Evolutionary conservation across 2,329 filamentous ascomycete genomes (phyloP).

Genomic region (Ambrosiella beaveri): DNA sequence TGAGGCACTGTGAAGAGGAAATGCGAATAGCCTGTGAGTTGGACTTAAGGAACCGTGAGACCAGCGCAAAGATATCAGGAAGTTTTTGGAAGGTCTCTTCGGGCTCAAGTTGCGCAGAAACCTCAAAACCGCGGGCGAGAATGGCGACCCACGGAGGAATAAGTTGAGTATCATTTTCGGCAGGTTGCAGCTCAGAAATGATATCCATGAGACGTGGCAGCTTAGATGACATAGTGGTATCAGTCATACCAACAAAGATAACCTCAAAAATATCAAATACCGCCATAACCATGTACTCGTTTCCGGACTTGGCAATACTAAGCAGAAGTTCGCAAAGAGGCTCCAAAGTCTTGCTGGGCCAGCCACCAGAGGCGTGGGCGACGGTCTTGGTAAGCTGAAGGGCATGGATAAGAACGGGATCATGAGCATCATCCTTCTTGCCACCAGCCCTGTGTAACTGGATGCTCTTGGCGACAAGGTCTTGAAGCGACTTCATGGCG

Average conservation of each 20-base stretch:
- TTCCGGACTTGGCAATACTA: slow-evolving; percentile 73
- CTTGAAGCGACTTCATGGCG: slow-evolving; percentile 61
- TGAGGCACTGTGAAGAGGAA: slow-evolving; percentile 84
- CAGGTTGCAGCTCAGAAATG: slow-evolving; percentile 79
- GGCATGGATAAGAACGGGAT: slow-evolving; percentile 77
- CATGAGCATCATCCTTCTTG: slow-evolving; percentile 48
- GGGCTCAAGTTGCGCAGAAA: slow-evolving; percentile 72
- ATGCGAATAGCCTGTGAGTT: slow-evolving; percentile 84
- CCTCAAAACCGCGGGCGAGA: slow-evolving; percentile 82
- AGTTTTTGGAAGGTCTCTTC: slow-evolving; percentile 86
- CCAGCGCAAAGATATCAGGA: slow-evolving; percentile 65
- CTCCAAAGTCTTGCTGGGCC: slow-evolving; percentile 94
- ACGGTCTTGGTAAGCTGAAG: slow-evolving; percentile 85
- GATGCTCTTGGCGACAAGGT: slow-evolving; percentile 47
- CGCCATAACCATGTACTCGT: slow-evolving; percentile 90
- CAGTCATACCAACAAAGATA: slow-evolving; percentile 83
- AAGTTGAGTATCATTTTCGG: slow-evolving; percentile 83
- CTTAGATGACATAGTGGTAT: slow-evolving; percentile 76
- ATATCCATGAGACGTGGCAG: slow-evolving; percentile 77
- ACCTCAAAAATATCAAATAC: slow-evolving; percentile 96
- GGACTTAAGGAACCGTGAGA: slow-evolving; percentile 68
- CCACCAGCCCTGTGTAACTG: slow-evolving; percentile 40
- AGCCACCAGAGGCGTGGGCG: slow-evolving; percentile 72
- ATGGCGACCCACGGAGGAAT: slow-evolving; percentile 95
- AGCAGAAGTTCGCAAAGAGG: slow-evolving; percentile 76